Conservation (phyloP, 176 grass and related monocot species). For the Carex pumila region DNA sequence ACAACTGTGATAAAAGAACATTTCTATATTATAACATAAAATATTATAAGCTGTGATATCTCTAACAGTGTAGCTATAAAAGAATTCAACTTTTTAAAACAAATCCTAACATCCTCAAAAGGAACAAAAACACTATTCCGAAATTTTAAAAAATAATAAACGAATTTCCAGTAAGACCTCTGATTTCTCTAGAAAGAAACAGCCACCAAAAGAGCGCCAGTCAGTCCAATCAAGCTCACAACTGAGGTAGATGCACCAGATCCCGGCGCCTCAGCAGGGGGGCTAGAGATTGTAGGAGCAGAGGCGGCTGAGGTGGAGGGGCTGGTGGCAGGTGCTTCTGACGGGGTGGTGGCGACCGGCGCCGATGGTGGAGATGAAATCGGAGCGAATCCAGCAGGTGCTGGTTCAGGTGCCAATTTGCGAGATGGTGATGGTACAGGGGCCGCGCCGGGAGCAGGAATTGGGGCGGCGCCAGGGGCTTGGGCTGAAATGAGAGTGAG, state of each 20-base stretch:
- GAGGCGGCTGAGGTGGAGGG: conserved; percentile 6
- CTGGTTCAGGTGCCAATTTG: neutral
- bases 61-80: neutral
- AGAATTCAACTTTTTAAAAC: neutral
- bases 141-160: conserved; percentile 12
- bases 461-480: conserved; percentile 9
- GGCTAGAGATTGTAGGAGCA: neutral
- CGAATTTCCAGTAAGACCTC: neutral
- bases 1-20: neutral
- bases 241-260: neutral
- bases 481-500: conserved; percentile 29
- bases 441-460: neutral
- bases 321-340: conserved; percentile 16
- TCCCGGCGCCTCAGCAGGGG: neutral
- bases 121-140: neutral
- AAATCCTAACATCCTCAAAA: neutral
- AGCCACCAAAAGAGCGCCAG: conserved; percentile 1
- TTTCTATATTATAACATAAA: neutral
- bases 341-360: neutral
- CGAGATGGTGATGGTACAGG: conserved; percentile 21
- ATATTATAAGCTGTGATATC: neutral
- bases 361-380: conserved; percentile 4
- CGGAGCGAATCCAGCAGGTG: neutral
- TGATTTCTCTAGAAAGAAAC: neutral
- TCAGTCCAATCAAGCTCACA: neutral